A percentile compares a stretch with the other conserved stretches of the same genome.
phyloP scores from a whole-genome alignment of 1,139 yeast species.

The Nematodospora anomalae region DNA sequence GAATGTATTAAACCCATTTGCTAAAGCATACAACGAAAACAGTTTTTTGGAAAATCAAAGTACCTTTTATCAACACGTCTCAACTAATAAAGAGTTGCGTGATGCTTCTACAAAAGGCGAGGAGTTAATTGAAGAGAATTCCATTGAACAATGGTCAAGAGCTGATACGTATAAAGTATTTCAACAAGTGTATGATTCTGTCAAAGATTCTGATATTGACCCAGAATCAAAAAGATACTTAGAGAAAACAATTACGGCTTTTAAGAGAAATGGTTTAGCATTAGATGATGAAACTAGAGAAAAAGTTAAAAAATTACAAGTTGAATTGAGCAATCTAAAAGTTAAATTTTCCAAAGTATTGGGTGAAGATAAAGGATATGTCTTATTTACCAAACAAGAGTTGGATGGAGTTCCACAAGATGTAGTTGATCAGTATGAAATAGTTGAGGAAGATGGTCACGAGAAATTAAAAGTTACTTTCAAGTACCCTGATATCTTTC shows the following conservation, averaged over 20 bases:
- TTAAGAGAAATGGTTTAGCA: constrained; percentile 66
- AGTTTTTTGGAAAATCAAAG: constrained; percentile 48
- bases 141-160: constrained; percentile 65
- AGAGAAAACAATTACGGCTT: constrained; percentile 55
- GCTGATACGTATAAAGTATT: constrained; percentile 65
- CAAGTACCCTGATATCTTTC: constrained; percentile 78
- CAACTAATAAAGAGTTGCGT: constrained; percentile 59
- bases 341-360: constrained; percentile 62
- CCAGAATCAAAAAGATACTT: constrained; percentile 59
- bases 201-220: constrained; percentile 34
- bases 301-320: constrained; percentile 55
- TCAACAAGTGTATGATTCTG: constrained; percentile 47
- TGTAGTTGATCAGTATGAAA: constrained; percentile 57
- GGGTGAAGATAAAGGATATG: constrained; percentile 67
- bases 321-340: constrained; percentile 56
- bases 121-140: constrained; percentile 51
- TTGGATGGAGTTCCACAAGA: constrained; percentile 73
- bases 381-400: constrained; percentile 61
- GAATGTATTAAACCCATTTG: constrained; percentile 52
- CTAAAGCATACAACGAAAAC: constrained; percentile 49
- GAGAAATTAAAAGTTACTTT: constrained; percentile 64
- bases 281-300: constrained; percentile 56
- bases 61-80: constrained; percentile 69
- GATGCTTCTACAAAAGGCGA: constrained; percentile 71
- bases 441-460: constrained; percentile 40